Conservation (phyloP, 768 basidiomycete genomes). For the Boletus rufocinnamomeus region DNA sequence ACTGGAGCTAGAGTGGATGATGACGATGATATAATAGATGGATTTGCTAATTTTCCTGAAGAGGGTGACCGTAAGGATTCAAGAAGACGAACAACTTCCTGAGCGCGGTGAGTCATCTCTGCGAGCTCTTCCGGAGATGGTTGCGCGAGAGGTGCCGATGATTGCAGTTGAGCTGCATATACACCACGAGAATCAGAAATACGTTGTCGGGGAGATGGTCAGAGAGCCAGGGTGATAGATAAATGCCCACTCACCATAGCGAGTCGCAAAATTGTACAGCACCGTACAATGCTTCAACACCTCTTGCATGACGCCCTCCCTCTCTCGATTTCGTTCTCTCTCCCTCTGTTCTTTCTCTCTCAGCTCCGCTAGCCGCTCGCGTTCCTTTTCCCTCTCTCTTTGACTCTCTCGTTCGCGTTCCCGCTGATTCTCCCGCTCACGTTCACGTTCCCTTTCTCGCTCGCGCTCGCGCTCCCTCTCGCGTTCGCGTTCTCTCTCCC, state of each 20-base stretch:
- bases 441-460: slow-evolving; percentile 26
- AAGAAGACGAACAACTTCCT: slow-evolving; percentile 65
- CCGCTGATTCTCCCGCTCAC: slow-evolving; percentile 20
- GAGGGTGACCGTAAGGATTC: slow-evolving; percentile 40
- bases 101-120: slow-evolving; percentile 71
- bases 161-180: slow-evolving; percentile 39
- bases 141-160: slow-evolving; percentile 48
- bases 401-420: slow-evolving; percentile 27
- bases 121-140: slow-evolving; percentile 57
- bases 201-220: not conserved
- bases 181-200: slow-evolving; percentile 8
- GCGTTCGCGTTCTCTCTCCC: no score
- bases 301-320: slow-evolving; percentile 27
- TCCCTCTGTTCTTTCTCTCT: slow-evolving; percentile 28
- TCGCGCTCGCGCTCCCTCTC: slow-evolving; percentile 23
- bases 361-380: slow-evolving; percentile 24
- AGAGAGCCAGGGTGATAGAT: not conserved
- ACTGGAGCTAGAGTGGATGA: slow-evolving; percentile 14
- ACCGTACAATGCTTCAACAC: slow-evolving; percentile 53
- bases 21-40: slow-evolving; percentile 15
- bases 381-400: slow-evolving; percentile 26
- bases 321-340: slow-evolving; percentile 25
- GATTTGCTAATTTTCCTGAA: slow-evolving; percentile 22
- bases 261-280: slow-evolving; percentile 64
- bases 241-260: slow-evolving; percentile 52